Evolutionary conservation across 1,139 yeast genomes (phyloP).

Genomic region (Pichia cactophila): DNA sequence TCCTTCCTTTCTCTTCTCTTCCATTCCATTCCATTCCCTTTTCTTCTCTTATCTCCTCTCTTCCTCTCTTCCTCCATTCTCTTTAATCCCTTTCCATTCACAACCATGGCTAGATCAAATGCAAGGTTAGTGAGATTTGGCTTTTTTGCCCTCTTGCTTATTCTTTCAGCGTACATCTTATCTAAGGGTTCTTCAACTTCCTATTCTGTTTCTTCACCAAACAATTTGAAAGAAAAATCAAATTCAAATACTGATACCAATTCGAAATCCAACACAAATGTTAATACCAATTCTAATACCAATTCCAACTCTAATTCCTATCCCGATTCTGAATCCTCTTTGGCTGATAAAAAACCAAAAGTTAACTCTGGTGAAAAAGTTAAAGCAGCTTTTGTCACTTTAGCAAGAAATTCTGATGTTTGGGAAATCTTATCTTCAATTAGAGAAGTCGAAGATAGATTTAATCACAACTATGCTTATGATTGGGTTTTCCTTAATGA

Average conservation of each 20-base stretch:
- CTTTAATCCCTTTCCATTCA: neutral
- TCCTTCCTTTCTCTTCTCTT: neutral
- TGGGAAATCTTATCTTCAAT: conserved; percentile 42
- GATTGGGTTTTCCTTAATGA: conserved; percentile 74
- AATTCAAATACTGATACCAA: neutral
- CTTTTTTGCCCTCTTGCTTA: conserved; percentile 48
- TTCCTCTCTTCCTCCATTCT: neutral
- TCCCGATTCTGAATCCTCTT: neutral
- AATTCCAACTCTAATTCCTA: conserved; percentile 8
- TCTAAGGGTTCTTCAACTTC: conserved; percentile 50
- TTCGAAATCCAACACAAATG: conserved; percentile 2
- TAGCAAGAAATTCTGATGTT: conserved; percentile 50
- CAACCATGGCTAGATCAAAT: conserved; percentile 45
- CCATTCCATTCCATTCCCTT: neutral
- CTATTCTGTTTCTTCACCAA: conserved; percentile 16
- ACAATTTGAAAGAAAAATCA: neutral
- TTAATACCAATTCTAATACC: neutral
- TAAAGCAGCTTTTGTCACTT: conserved; percentile 55
- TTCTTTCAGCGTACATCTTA: conserved; percentile 52
- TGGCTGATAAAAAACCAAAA: conserved; percentile 1
- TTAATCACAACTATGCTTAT: conserved; percentile 58
- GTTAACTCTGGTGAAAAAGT: conserved; percentile 30
- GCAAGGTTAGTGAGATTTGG: conserved; percentile 58
- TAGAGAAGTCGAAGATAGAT: conserved; percentile 59
- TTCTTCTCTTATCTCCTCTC: too few species aligned